Percentiles rank a stretch among this genome's conserved stretches.
phyloP scores from a whole-genome alignment of 768 basidiomycete genomes.

The Leccinum imitatum region DNA sequence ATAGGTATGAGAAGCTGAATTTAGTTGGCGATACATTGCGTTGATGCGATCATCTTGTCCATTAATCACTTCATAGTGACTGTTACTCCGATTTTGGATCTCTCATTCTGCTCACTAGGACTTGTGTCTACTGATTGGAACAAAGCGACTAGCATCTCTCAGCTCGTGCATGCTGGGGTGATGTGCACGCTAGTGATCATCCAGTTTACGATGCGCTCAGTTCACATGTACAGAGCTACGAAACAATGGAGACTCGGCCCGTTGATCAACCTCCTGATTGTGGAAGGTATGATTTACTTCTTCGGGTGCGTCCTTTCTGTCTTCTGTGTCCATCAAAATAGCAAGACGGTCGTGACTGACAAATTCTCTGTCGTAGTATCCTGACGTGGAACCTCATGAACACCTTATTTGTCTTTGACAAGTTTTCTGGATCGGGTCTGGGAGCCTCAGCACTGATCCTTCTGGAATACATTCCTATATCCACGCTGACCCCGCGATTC shows the following conservation, averaged over 20 bases:
- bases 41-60: background rate
- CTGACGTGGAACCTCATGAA: too few relatives aligned
- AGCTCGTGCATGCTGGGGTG: background rate
- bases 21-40: background rate
- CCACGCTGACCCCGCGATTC: too few relatives aligned
- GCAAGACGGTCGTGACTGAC: background rate
- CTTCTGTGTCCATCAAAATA: background rate
- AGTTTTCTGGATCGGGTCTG: too few relatives aligned
- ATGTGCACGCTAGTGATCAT: background rate
- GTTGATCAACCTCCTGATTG: background rate
- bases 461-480: too few relatives aligned
- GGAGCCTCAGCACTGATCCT: too few relatives aligned
- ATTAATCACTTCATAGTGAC: background rate
- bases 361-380: background rate
- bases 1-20: background rate
- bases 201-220: background rate
- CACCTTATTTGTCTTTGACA: too few relatives aligned
- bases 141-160: background rate
- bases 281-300: background rate
- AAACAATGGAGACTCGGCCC: background rate
- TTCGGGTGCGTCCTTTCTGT: background rate
- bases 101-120: background rate
- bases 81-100: background rate
- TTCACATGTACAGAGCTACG: background rate
- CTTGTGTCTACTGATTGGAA: background rate